Evolutionary conservation across 2,329 filamentous ascomycete genomes (phyloP), one percentile per base, ranked within the genome.

Genomic region (Botrytis medusae): DNA sequence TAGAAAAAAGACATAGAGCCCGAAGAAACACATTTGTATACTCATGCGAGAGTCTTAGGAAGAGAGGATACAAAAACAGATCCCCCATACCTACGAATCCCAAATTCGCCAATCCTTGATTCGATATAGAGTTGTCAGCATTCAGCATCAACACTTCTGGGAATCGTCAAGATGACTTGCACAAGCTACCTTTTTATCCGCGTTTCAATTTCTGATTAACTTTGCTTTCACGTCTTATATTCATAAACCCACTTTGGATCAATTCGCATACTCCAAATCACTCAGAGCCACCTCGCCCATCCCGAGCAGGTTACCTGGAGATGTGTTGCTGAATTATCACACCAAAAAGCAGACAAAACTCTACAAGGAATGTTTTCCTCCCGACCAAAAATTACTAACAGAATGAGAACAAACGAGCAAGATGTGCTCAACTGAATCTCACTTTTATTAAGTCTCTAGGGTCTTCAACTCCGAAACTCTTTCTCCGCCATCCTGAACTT

Each of bases 51-150:
- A 29, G 5, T 54, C 14, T 16, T n/a, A 54, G 4, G 25, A 54
- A n/a, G 12, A 0, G 6, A 25, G 1, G 7, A 2, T 5, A 2
- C 12, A 54, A 14, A 29, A 6, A 5, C 25, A 54, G 25, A 29
- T 16, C 0, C 12, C 5, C 25, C 25, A 54, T n/a, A 54, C 25
- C 25, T 25, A 25, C 48, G 4, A 16, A 25, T 54, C 48, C 7
- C 12, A 5, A n/a, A 16, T 14, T 16, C 6, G 48, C 1, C n/a
- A 7, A 54, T 5, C 12, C n/a, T 16, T 7, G 2, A n/a, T 16
- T 0, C 5, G 5, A 16, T 12, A 0, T n/a, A 4, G 25, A 54
- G 0, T 14, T n/a, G 1, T 0, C 5, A 7, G 48, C 48, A n/a
- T 0, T 54, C 12, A n/a, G 25, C 25, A n/a, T 54, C 12, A n/a